Evolutionary conservation across 257 asterid species (phyloP).

Genomic region (Nicotiana attenuata): DNA sequence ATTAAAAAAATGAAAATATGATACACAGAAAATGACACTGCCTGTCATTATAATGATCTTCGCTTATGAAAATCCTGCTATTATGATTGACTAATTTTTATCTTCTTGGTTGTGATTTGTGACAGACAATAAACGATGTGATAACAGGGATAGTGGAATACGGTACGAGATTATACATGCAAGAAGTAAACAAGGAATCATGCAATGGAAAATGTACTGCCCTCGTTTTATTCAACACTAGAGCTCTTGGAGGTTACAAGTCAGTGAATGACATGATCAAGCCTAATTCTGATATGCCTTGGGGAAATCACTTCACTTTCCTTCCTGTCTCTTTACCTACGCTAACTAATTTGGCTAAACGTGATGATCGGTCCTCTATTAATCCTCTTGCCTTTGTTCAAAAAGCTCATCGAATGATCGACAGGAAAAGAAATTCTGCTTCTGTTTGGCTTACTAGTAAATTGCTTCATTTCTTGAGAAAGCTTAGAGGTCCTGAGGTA

Average conservation of each 20-base stretch:
- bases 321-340: constrained; percentile 46
- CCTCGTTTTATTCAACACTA: constrained; percentile 53
- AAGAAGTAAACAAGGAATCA: constrained; percentile 21
- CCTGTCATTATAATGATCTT: no score
- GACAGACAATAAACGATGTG: constrained; percentile 65
- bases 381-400: constrained; percentile 43
- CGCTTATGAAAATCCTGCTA: no score
- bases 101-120: no score
- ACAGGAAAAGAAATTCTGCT: constrained; percentile 51
- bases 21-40: no score
- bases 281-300: constrained; percentile 46
- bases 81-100: no score
- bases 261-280: constrained; percentile 59
- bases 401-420: constrained; percentile 37
- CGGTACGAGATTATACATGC: constrained; percentile 65
- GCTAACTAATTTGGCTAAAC: background rate
- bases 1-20: no score
- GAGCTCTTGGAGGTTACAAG: constrained; percentile 53
- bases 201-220: constrained; percentile 34
- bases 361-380: background rate
- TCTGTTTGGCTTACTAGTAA: constrained; percentile 38
- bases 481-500: constrained; percentile 59
- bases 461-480: constrained; percentile 36
- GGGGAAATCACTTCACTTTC: constrained; percentile 73
- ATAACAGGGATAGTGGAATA: constrained; percentile 42